Evolutionary conservation across 2,329 filamentous ascomycete species (phyloP).

Genomic region (Diaporthe citrichinensis): DNA sequence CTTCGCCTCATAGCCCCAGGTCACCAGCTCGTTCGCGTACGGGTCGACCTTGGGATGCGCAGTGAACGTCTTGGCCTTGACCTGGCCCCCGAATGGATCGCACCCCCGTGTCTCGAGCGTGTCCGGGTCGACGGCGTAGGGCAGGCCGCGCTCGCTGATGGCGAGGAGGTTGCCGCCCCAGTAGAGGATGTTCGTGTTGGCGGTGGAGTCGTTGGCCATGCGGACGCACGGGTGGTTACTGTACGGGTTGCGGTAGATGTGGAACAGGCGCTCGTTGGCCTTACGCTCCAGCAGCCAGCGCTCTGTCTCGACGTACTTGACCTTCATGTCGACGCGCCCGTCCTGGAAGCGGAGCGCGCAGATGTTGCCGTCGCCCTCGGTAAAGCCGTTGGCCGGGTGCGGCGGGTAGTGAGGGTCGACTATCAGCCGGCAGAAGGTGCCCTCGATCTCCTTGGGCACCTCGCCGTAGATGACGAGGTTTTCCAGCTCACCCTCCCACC

Average conservation of each 20-base stretch:
- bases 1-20: slow-evolving; percentile 58
- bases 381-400: slow-evolving; percentile 34
- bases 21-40: slow-evolving; percentile 55
- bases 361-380: slow-evolving; percentile 56
- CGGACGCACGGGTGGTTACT: slow-evolving; percentile 54
- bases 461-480: slow-evolving; percentile 45
- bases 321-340: slow-evolving; percentile 52
- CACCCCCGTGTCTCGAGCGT: slow-evolving; percentile 58
- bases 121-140: slow-evolving; percentile 56
- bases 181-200: slow-evolving; percentile 67
- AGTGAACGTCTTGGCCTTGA: slow-evolving; percentile 55
- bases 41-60: slow-evolving; percentile 60
- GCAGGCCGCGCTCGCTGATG: slow-evolving; percentile 62
- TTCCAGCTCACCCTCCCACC: slow-evolving; percentile 49
- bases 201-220: slow-evolving; percentile 50
- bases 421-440: slow-evolving; percentile 52
- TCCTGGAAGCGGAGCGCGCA: slow-evolving; percentile 53
- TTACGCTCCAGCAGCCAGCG: slow-evolving; percentile 55
- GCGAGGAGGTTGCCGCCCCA: slow-evolving; percentile 63
- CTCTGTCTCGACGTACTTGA: slow-evolving; percentile 57
- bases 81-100: slow-evolving; percentile 59
- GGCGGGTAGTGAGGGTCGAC: slow-evolving; percentile 51
- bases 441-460: slow-evolving; percentile 47
- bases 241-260: slow-evolving; percentile 57
- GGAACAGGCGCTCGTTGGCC: slow-evolving; percentile 52